Evolutionary conservation across 768 basidiomycete species (phyloP), one percentile per base, ranked within the genome.

Genomic region (Xerocomellus intermedius): DNA sequence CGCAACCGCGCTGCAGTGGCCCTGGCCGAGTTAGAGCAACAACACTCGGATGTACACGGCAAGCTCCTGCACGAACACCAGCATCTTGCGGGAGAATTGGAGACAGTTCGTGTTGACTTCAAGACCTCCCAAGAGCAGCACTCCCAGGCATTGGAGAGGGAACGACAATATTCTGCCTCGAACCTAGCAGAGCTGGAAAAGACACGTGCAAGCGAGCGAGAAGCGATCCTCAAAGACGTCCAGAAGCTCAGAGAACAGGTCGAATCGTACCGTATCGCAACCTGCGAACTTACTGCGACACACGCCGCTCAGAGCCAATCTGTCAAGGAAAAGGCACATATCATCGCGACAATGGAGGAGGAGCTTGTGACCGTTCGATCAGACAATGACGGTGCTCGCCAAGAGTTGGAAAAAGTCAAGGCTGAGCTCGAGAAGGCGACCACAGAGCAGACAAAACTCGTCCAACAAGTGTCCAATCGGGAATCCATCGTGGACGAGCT

Each of bases 401-500:
- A 65, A 28, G 73, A 78, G 50, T 57, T 78, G 42, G 78, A 75
- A 30, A 72, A 72, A 59, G 76, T 89, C 47, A 79, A 79, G 52
- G 77, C 72, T 13, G 86, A 90, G 63, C 75, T 91, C 9, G 78
- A 82, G 46, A 75, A 73, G 57, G 82, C 83, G 32, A 80, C 77
- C 33, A 72, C 64, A 16, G 83, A 87, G 64, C 84, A 87, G 61
- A 78, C 80, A 4, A 79, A 80, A 64, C 79, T 90, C 12, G 74
- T 84, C 32, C 80, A 85, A 60, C 89, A 90, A 66, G 84, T 82
- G 10, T 88, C 89, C 8, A 86, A 87, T 61, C 85, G 84, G 38
- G 83, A 91, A 61, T 85, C 87, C 17, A 77, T 91, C 36, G 82
- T 82, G 10, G 78, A 81, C 21, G 90, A 94, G 64, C 75, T 94